These are phyloP conservation scores for Clonostachys sp. DNA, from an alignment of 2,329 filamentous ascomycete genomes.

Conservation along the genomic window DNA sequence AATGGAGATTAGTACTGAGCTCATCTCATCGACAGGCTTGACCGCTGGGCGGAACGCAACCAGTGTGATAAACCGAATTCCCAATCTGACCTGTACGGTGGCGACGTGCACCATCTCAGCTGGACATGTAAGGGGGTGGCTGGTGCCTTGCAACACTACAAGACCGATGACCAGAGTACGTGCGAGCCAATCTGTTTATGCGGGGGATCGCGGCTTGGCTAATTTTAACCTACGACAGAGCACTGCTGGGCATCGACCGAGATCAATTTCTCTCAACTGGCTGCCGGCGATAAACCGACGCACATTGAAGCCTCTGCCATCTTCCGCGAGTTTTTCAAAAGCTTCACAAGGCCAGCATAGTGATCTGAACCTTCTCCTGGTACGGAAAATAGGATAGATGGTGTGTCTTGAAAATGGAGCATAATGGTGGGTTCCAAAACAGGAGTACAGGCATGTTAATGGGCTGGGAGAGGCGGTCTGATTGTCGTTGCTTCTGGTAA, in stretches of 20 bases:
- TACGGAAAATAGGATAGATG: too few species aligned
- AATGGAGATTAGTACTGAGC: not conserved
- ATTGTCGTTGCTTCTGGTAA: too few species aligned
- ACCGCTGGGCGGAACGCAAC: conserved; percentile 34
- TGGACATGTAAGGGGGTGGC: conserved; percentile 32
- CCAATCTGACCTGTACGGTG: conserved; percentile 23
- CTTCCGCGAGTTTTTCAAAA: conserved; percentile 38
- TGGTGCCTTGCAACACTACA: conserved; percentile 36
- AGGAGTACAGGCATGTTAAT: too few species aligned
- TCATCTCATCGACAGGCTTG: conserved; percentile 18
- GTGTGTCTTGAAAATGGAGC: too few species aligned
- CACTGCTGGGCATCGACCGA: conserved; percentile 41
- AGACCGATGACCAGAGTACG: conserved; percentile 30
- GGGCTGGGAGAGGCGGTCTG: too few species aligned
- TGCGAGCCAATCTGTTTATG: not conserved
- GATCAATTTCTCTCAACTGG: conserved; percentile 35
- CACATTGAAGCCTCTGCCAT: conserved; percentile 36
- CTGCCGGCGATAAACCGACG: conserved; percentile 29
- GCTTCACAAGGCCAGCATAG: conserved; percentile 13
- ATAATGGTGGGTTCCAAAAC: too few species aligned
- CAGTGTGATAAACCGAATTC: conserved; percentile 21
- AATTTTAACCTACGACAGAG: conserved; percentile 7
- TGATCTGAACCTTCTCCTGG: conserved; percentile 1
- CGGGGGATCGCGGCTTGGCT: not conserved
- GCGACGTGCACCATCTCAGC: conserved; percentile 32